These are phyloP conservation scores for Didymella keratinophila DNA, from an alignment of 2,329 filamentous ascomycete genomes.

Conservation along the genomic window DNA sequence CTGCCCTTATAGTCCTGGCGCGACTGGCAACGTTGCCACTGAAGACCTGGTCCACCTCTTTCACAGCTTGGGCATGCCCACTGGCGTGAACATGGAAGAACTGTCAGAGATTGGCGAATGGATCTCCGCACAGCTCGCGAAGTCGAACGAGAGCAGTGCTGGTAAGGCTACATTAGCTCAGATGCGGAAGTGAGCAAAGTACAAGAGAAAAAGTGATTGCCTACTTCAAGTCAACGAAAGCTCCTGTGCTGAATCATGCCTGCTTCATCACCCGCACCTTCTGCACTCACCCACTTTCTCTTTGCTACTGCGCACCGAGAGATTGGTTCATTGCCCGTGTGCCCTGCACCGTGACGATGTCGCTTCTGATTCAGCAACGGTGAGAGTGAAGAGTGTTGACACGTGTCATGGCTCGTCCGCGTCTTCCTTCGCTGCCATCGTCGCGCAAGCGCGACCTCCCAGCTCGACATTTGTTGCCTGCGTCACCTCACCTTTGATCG, in stretches of 20 bases:
- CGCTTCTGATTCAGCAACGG: not conserved
- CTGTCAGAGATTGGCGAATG: slow-evolving; percentile 50
- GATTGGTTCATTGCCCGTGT: not conserved
- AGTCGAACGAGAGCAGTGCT: slow-evolving; percentile 49
- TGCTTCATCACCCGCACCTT: not conserved
- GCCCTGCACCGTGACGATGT: not conserved
- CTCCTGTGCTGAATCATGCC: not conserved
- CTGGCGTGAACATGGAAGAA: slow-evolving; percentile 65
- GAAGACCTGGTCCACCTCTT: slow-evolving; percentile 83
- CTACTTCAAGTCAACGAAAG: not conserved
- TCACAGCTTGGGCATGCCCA: slow-evolving; percentile 76
- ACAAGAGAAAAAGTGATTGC: not conserved
- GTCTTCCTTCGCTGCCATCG: not conserved
- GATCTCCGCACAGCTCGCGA: slow-evolving; percentile 49
- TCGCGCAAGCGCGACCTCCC: not conserved
- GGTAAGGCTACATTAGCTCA: slow-evolving; percentile 50
- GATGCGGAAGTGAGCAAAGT: slow-evolving; percentile 25
- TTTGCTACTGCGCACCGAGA: not conserved
- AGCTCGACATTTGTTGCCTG: not conserved
- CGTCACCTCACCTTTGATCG: not conserved
- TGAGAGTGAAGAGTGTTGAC: not conserved
- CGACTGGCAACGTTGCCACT: slow-evolving; percentile 85
- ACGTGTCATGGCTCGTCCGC: not conserved
- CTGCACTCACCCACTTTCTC: not conserved
- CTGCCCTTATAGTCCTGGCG: slow-evolving; percentile 84